These are phyloP conservation scores for Pythium phragmiticola DNA, from an alignment of 352 stramenopile genomes.

Conservation along the genomic window DNA sequence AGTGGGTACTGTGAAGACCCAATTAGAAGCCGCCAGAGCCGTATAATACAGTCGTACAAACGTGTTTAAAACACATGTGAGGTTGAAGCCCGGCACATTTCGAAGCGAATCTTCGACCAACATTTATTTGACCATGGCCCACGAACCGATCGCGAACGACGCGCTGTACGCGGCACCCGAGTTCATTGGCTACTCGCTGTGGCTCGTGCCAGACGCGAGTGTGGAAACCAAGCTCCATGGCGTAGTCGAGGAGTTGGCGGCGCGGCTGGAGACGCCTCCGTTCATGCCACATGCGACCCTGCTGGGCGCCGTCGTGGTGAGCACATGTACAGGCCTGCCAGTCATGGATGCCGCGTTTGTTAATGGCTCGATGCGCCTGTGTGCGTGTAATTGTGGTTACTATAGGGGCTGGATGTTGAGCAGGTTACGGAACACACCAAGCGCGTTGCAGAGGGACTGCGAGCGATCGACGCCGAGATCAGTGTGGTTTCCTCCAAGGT, in stretches of 20 bases:
- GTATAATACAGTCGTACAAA: slow-evolving; percentile 16
- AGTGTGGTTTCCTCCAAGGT: slow-evolving; percentile 54
- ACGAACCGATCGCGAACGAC: slow-evolving; percentile 20
- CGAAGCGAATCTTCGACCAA: neutral
- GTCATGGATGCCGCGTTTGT: neutral
- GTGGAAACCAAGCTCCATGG: slow-evolving; percentile 26
- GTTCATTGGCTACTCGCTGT: slow-evolving; percentile 63
- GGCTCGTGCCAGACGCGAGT: slow-evolving; percentile 38
- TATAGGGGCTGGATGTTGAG: slow-evolving; percentile 28
- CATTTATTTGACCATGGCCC: neutral
- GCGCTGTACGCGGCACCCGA: slow-evolving; percentile 33
- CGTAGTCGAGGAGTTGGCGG: slow-evolving; percentile 39
- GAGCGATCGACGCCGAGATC: slow-evolving; percentile 35
- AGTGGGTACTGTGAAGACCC: slow-evolving; percentile 48
- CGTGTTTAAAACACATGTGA: slow-evolving; percentile 10
- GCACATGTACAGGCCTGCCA: neutral
- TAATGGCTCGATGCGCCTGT: neutral
- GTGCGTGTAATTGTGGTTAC: neutral
- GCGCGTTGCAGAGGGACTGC: slow-evolving; percentile 35
- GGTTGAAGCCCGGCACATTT: neutral
- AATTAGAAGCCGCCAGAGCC: slow-evolving; percentile 43
- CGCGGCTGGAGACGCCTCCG: slow-evolving; percentile 36
- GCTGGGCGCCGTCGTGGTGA: slow-evolving; percentile 45
- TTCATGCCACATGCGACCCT: slow-evolving; percentile 68
- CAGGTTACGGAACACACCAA: slow-evolving; percentile 35